Base-by-base conservation (phyloP, 768 basidiomycete species). In the Megacollybia marginata region DNA sequence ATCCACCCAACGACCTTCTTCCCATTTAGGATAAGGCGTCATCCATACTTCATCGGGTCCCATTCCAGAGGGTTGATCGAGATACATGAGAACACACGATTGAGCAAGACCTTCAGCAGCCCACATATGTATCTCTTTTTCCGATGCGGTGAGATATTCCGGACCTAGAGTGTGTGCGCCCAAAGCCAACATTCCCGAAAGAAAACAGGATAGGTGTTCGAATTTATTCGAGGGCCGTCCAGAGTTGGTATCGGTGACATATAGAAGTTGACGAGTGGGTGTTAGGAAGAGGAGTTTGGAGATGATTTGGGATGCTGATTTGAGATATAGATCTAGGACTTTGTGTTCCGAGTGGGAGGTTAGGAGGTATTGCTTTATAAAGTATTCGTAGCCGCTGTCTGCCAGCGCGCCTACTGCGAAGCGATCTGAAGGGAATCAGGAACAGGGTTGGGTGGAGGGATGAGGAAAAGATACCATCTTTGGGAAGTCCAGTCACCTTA, bases 181-280 rank as follows among this genome's bases (percentile, higher is more conserved):
- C 6, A 85, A 73, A 0, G 80, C 79, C 45, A 87, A 69, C 16
- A 83, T 64, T 1, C 83, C 83, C 0, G 83, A 80, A 35, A 85
- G 73, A 71, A 83, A 85, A 61, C 83, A 86, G 2, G 82, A 77
- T 20, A 85, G 73, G 56, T 87, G 85, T 59, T 87, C 83, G 48
- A 83, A 70, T 23, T 62, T 66, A 54, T 76, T 72, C 2, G 66
- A 59, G 18, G 76, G 66, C 5, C 16, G 45, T n/a, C 59, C 68
- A 33, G 54, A 49, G 31, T 50, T 54, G 15, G 66, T 62, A 59
- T 83, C 81, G n/a, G 79, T 80, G 6, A 82, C 74, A 59, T 84
- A 86, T 55, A 87, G 73, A 9, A 87, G 68, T 3, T 73, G 64
- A 9, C 84, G 79, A 4, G 59, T 74, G 0, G 78, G 75, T 0